These are phyloP conservation scores for Microsporum canis DNA, from an alignment of 2,329 filamentous ascomycete genomes.

Conservation along the genomic window DNA sequence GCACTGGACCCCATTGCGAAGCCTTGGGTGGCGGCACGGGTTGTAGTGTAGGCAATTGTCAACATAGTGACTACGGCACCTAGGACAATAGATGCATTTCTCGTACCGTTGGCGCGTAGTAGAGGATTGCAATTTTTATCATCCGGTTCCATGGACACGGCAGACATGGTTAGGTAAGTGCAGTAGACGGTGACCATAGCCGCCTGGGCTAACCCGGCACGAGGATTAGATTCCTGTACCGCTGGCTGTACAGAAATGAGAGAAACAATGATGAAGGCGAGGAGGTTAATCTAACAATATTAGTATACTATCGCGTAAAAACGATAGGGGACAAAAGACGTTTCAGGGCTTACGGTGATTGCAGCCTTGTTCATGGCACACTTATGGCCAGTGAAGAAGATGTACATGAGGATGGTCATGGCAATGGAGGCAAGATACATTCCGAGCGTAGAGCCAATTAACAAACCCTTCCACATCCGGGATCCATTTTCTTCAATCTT, in stretches of 20 bases:
- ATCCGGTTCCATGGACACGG: constrained; percentile 96
- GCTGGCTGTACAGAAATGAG: constrained; percentile 78
- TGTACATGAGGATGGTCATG: constrained; percentile 95
- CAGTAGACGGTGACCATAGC: constrained; percentile 97
- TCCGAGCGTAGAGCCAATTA: constrained; percentile 82
- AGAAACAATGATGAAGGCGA: constrained; percentile 71
- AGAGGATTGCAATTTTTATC: constrained; percentile 90
- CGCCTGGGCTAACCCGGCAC: constrained; percentile 89
- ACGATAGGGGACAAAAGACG: neutral
- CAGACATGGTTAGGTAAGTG: constrained; percentile 96
- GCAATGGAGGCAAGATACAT: constrained; percentile 88
- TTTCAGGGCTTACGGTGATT: constrained; percentile 52
- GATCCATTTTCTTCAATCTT: constrained; percentile 90
- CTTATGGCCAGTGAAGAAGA: constrained; percentile 73
- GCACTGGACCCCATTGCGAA: constrained; percentile 47
- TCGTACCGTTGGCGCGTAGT: constrained; percentile 68
- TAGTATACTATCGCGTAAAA: constrained; percentile 9
- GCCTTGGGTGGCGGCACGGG: constrained; percentile 79
- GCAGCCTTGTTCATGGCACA: constrained; percentile 96
- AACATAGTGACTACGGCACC: constrained; percentile 94
- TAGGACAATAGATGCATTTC: constrained; percentile 80
- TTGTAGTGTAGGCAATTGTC: constrained; percentile 95
- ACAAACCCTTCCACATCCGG: constrained; percentile 66
- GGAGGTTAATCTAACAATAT: constrained; percentile 58
- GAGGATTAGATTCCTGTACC: constrained; percentile 83